These are phyloP conservation scores for Wallacemonas sp. DNA, from an alignment of 208 protist species.

Conservation along the genomic window DNA sequence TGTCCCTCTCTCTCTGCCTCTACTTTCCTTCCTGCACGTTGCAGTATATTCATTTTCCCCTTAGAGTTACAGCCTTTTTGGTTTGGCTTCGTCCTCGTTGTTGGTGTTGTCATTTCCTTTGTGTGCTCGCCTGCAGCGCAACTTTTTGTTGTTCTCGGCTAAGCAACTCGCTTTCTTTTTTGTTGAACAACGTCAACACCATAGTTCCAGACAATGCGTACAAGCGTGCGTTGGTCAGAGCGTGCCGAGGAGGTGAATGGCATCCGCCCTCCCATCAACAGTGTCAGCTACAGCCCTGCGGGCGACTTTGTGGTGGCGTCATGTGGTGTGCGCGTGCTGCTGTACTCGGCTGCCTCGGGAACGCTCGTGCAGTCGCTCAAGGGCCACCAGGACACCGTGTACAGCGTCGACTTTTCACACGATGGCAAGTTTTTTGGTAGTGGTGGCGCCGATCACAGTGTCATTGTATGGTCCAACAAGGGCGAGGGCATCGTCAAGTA, in stretches of 20 bases:
- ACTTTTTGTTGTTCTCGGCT: no score
- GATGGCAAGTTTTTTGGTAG: slow-evolving; percentile 95
- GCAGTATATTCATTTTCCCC: no score
- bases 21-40: background rate
- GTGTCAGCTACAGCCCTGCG: slow-evolving; percentile 87
- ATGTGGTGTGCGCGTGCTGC: slow-evolving; percentile 89
- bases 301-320: slow-evolving; percentile 90
- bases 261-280: slow-evolving; percentile 73
- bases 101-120: no score
- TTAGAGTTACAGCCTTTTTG: no score
- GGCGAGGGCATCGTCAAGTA: slow-evolving; percentile 96
- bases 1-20: slow-evolving; percentile 2
- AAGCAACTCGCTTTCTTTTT: no score
- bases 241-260: slow-evolving; percentile 44
- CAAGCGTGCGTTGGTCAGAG: slow-evolving; percentile 72
- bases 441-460: slow-evolving; percentile 91
- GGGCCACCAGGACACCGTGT: slow-evolving; percentile 94
- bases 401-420: slow-evolving; percentile 82
- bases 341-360: slow-evolving; percentile 92
- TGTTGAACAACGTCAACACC: background rate
- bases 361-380: slow-evolving; percentile 93
- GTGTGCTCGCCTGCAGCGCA: no score
- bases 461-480: slow-evolving; percentile 95
- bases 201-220: slow-evolving; percentile 43
- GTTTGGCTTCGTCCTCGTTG: no score